Conservation (phyloP, 192 early-diverging fungal genomes). For the Gonapodya prolifera region DNA sequence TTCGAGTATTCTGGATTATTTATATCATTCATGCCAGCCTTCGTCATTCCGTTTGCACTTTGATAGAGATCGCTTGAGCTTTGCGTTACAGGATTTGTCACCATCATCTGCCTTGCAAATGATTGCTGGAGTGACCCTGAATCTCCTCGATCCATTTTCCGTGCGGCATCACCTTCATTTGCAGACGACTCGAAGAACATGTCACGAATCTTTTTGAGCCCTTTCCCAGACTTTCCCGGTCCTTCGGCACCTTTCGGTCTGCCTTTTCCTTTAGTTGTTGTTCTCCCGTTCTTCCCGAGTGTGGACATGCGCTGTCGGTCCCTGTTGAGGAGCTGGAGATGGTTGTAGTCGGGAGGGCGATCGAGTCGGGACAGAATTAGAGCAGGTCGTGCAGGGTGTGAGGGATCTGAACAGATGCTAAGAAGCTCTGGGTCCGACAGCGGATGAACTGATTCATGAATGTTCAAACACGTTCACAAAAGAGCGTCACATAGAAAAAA, state of each 20-base stretch:
- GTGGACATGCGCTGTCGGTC: background rate
- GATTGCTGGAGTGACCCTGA: background rate
- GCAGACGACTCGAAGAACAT: background rate
- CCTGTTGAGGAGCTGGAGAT: background rate
- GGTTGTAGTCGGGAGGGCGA: background rate
- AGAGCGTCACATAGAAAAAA: background rate
- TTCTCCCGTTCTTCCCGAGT: background rate
- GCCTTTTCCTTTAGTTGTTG: background rate
- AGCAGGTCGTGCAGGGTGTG: background rate
- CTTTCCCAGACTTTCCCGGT: background rate
- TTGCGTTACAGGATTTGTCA: background rate
- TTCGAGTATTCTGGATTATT: background rate
- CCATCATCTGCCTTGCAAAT: background rate
- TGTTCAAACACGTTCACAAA: background rate
- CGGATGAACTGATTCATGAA: background rate
- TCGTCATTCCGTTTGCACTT: background rate
- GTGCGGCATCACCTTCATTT: too few relatives aligned
- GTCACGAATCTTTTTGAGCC: background rate
- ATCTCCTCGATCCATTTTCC: too few relatives aligned
- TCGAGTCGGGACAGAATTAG: background rate
- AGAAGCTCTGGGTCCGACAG: background rate
- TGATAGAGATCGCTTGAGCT: background rate
- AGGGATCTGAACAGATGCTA: background rate
- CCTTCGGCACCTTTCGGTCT: background rate
- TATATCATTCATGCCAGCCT: background rate